These are phyloP conservation scores for Peniophora sp. DNA, from an alignment of 1,284 basidiomycete genomes.

Conservation along the genomic window DNA sequence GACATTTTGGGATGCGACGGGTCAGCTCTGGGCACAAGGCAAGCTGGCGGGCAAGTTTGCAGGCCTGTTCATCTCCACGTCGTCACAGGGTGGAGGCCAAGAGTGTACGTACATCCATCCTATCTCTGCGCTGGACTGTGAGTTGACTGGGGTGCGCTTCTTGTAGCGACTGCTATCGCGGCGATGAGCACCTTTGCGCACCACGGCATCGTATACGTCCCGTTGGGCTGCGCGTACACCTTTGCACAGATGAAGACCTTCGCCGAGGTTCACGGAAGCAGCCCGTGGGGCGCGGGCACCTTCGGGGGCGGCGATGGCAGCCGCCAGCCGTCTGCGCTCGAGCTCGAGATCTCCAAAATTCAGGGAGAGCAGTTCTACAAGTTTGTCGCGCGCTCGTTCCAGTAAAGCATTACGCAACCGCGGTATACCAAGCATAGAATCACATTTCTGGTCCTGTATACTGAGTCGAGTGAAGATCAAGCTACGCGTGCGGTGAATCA, in stretches of 20 bases:
- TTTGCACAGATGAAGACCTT: slow-evolving; percentile 54
- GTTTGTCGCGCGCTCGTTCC: slow-evolving; percentile 22
- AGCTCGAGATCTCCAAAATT: slow-evolving; percentile 55
- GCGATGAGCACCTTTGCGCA: slow-evolving; percentile 71
- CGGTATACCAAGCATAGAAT: background rate
- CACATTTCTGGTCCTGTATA: too few species aligned
- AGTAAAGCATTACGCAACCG: background rate
- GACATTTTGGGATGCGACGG: slow-evolving; percentile 76
- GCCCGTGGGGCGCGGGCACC: slow-evolving; percentile 72
- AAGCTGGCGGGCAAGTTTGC: slow-evolving; percentile 79
- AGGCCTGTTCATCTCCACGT: slow-evolving; percentile 63
- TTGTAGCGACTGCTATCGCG: slow-evolving; percentile 45
- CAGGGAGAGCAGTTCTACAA: slow-evolving; percentile 61
- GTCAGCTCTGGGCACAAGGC: slow-evolving; percentile 67
- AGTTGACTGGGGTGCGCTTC: too few species aligned
- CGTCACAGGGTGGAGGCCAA: slow-evolving; percentile 34
- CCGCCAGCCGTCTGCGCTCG: slow-evolving; percentile 53
- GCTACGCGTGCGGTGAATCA: too few species aligned
- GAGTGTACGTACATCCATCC: background rate
- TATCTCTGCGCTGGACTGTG: background rate
- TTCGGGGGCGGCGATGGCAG: slow-evolving; percentile 57
- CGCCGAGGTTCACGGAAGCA: slow-evolving; percentile 66
- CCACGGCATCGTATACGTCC: slow-evolving; percentile 76
- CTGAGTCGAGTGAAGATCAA: too few species aligned
- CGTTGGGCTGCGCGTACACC: slow-evolving; percentile 51